Base-by-base conservation (phyloP, 2,329 filamentous ascomycete genomes). In the Fusarium graminum region DNA sequence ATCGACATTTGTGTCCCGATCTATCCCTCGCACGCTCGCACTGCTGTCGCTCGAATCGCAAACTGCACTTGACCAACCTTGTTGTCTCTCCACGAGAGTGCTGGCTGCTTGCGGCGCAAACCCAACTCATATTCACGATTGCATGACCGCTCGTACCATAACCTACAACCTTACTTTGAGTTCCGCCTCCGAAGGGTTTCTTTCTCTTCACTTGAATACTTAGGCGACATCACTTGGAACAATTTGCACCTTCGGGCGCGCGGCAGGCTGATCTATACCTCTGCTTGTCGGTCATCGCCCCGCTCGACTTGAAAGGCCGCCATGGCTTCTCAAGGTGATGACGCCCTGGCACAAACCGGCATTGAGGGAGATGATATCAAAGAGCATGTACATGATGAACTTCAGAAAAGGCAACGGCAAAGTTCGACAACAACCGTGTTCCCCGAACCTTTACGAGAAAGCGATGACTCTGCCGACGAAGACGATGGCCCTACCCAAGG, bases 401-500 rank as follows among this genome's bases (percentile, higher is more conserved):
- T 85, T 16, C 80, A 80, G 32, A 84, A 81, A 74, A 81, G 76
- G 60, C 78, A 78, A 40, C 79, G 74, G 32, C 78, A 78, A 63
- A 78, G 79, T 32, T 71, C 75, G 16, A 75, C 72, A 11, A 65
- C 79, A 4, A 79, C 79, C 13, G 59, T 74, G 41, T 80, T 88
- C 7, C 86, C 86, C 13, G 85, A 86, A 25, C 82, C 81, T 17
- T 75, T 88, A 36, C 82, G 80, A 72, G 80, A 83, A 41, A 81
- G 78, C 64, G 84, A 85, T 59, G 79, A 79, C n/a, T 80, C 80
- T 17, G 78, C 75, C 30, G 83, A 85, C 43, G 82, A 86, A 68
- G 82, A 85, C 36, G 78, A 83, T 41, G 68, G 78, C 6, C 77
- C 81, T 3, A 75, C 72, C 10, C 80, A 82, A 56, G 80, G 79